A percentile compares a stretch with the other conserved stretches of the same genome.
Conservation (phyloP, 768 basidiomycete species). For the Chalciporus pseudorubinellus region DNA sequence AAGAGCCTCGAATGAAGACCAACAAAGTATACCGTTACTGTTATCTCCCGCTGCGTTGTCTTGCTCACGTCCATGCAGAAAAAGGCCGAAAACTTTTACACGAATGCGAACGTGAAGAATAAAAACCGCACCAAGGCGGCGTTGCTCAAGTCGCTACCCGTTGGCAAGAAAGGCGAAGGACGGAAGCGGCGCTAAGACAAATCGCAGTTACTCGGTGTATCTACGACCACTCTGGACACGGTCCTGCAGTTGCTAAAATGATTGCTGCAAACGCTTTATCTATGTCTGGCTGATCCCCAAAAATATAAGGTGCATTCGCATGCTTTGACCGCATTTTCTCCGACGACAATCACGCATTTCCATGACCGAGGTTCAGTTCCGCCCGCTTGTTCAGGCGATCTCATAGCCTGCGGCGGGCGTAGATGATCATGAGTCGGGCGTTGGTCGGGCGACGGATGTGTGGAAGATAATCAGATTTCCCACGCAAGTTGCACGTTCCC, state of each 20-base stretch:
- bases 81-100: constrained; percentile 89
- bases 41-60: not conserved
- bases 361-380: constrained; percentile 6
- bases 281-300: constrained; percentile 11
- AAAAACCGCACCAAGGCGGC: constrained; percentile 69
- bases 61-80: constrained; percentile 46
- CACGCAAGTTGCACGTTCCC: constrained; percentile 21
- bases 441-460: too few relatives aligned
- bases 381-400: constrained; percentile 4
- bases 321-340: constrained; percentile 8
- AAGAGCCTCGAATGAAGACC: constrained; percentile 86
- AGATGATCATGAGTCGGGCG: constrained; percentile 9
- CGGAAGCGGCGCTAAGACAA: constrained; percentile 35
- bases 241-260: not conserved
- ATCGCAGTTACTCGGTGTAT: constrained; percentile 17
- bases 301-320: constrained; percentile 5
- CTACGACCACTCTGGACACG: constrained; percentile 1
- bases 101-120: constrained; percentile 82
- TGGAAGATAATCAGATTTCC: constrained; percentile 39
- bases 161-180: constrained; percentile 47
- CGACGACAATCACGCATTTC: not conserved
- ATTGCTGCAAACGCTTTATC: not conserved
- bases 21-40: constrained; percentile 61
- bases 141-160: constrained; percentile 54
- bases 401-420: not conserved